phyloP scores from a whole-genome alignment of 2,329 filamentous ascomycete species.

The Pseudopithomyces maydicus region DNA sequence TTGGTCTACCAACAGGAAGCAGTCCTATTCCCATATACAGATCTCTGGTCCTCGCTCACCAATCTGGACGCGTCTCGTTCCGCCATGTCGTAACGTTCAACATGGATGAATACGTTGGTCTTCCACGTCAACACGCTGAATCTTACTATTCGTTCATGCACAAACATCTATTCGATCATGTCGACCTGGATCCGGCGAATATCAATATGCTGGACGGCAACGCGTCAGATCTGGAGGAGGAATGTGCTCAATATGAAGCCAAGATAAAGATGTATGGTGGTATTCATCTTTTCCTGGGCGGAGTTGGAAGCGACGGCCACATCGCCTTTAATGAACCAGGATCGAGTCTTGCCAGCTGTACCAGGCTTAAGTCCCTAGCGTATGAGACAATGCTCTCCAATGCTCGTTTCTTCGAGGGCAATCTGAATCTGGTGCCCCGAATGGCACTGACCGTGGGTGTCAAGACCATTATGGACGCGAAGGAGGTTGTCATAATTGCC shows the following conservation, averaged over 20 bases:
- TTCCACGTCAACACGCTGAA: constrained; percentile 81
- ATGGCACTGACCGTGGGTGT: constrained; percentile 87
- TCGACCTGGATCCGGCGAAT: constrained; percentile 80
- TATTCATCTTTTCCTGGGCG: constrained; percentile 86
- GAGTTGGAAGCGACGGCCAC: constrained; percentile 84
- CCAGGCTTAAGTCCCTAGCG: constrained; percentile 83
- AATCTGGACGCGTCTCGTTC: constrained; percentile 78
- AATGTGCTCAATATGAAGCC: constrained; percentile 79
- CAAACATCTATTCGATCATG: constrained; percentile 85
- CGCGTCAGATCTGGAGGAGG: constrained; percentile 72
- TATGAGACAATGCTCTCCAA: constrained; percentile 88
- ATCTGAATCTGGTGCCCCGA: constrained; percentile 73
- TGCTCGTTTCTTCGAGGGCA: constrained; percentile 79
- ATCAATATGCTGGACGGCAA: constrained; percentile 87
- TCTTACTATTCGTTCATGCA: constrained; percentile 94
- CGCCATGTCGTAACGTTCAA: constrained; percentile 90
- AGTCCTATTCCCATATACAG: constrained; percentile 80
- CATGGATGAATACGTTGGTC: constrained; percentile 90
- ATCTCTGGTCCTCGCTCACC: constrained; percentile 72
- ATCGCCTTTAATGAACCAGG: constrained; percentile 92
- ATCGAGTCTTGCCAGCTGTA: constrained; percentile 75
- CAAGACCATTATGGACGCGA: constrained; percentile 75
- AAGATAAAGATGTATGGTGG: constrained; percentile 76
- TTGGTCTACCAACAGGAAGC: constrained; percentile 82
- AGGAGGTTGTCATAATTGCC: constrained; percentile 80